Evolutionary conservation across 2,329 filamentous ascomycete genomes (phyloP).

Genomic region (Pseudocercospora macadamiae): DNA sequence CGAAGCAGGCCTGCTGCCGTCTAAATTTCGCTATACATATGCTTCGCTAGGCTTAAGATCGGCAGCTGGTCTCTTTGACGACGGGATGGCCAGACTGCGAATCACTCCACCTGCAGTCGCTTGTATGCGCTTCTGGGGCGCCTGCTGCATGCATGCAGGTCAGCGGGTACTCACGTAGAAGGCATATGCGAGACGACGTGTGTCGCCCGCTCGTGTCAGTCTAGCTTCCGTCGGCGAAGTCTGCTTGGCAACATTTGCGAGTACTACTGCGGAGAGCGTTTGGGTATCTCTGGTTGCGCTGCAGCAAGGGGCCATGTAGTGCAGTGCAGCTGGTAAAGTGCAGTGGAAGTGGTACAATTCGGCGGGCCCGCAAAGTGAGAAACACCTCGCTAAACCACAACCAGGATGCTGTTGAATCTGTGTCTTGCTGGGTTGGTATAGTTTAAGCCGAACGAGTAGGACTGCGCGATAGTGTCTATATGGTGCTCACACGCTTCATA

Average conservation of each 20-base stretch:
- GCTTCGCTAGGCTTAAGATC: conserved; percentile 2
- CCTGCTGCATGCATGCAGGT: background rate
- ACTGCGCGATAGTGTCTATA: no score
- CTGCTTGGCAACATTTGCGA: background rate
- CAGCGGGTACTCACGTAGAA: background rate
- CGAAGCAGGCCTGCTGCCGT: conserved; percentile 1
- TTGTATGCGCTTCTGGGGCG: background rate
- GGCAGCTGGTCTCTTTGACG: background rate
- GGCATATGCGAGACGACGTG: background rate
- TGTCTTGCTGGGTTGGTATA: no score
- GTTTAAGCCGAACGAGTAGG: no score
- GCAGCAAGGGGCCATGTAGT: background rate
- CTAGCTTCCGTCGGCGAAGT: background rate
- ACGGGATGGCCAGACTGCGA: background rate
- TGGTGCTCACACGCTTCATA: no score
- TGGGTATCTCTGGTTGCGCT: background rate
- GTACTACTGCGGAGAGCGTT: background rate
- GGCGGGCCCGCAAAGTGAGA: background rate
- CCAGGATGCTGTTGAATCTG: no score
- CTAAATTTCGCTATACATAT: conserved; percentile 7
- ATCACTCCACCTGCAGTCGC: conserved; percentile 1
- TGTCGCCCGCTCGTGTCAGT: background rate
- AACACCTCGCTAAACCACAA: no score
- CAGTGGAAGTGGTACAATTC: background rate
- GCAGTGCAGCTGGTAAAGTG: background rate